Base-by-base conservation (phyloP, 495 filamentous ascomycete genomes). In the Hypoxylon perforatum region DNA sequence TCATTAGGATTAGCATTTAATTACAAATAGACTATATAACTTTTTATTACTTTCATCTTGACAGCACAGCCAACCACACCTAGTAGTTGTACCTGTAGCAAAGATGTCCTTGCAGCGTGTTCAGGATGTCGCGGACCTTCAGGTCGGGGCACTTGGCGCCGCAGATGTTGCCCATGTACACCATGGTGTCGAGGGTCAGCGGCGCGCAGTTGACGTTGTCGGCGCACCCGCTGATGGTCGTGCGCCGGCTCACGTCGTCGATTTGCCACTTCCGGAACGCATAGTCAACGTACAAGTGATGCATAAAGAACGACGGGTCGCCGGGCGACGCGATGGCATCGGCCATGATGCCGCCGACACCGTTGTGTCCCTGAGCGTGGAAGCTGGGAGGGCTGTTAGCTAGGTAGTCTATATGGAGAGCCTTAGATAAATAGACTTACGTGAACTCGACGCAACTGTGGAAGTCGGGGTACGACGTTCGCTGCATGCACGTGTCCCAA, bases 221-320 rank as follows among this genome's bases (percentile, higher is more conserved):
- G n/a, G 66, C 72, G 46, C 72, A 75, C 4, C 72, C 72, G 63
- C 72, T 75, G 66, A 75, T 69, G 48, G 60, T 66, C 0, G 69
- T 75, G 49, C 35, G 44, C 18, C 67, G 72, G 23, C 17, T 19
- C 10, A 49, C 17, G 51, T 68, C 55, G 25, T 57, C 47, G 45
- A 66, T 36, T 76, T 91, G 88, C 88, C 88, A 91, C 55, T 85
- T 88, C 81, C 84, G 85, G 81, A 82, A 90, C 8, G 82, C 70
- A 47, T 85, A 85, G 73, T 91, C 88, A 25, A 91, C 80, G 81
- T 83, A 85, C 18, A 79, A 77, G 72, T 91, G 88, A 76, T 90
- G 88, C 52, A 86, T 78, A 77, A 80, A 90, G 78, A 91, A 91
- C 0, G 78, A 73, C 53, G 87, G 87, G 70, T 90, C 88, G 12